These are phyloP conservation scores for Flaveria robusta DNA, from an alignment of 129 eudicot genomes.

Conservation along the genomic window DNA sequence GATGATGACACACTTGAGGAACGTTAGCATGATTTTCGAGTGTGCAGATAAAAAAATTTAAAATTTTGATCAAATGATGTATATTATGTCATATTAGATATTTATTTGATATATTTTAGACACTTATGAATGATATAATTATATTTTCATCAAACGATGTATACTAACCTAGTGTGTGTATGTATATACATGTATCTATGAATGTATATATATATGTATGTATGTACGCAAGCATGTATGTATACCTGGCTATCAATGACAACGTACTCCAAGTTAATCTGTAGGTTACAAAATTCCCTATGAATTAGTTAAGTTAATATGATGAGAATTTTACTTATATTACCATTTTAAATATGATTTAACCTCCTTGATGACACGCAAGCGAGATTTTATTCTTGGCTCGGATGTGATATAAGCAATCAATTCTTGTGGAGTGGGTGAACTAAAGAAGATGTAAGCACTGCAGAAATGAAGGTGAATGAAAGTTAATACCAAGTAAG, in stretches of 20 bases:
- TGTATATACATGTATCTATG: too few relatives aligned
- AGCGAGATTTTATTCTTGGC: slow-evolving; percentile 61
- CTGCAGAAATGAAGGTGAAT: slow-evolving; percentile 39
- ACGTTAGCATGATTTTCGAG: too few relatives aligned
- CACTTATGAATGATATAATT: too few relatives aligned
- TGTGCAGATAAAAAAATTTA: too few relatives aligned
- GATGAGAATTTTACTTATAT: not conserved
- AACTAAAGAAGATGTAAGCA: slow-evolving; percentile 88
- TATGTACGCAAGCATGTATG: too few relatives aligned
- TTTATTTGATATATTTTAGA: too few relatives aligned
- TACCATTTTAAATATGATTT: slow-evolving; percentile 1
- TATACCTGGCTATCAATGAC: slow-evolving; percentile 91
- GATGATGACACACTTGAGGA: too few relatives aligned
- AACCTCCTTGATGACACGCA: slow-evolving; percentile 90
- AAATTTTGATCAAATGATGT: too few relatives aligned
- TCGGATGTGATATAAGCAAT: slow-evolving; percentile 66
- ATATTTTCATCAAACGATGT: too few relatives aligned
- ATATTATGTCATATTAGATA: too few relatives aligned
- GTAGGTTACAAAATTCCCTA: slow-evolving; percentile 33
- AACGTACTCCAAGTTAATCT: slow-evolving; percentile 96
- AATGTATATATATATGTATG: too few relatives aligned
- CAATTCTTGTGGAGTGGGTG: slow-evolving; percentile 63
- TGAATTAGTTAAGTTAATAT: slow-evolving; percentile 13
- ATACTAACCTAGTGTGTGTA: too few relatives aligned
- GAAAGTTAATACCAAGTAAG: not conserved